Evolutionary conservation across 352 stramenopile species (phyloP), one percentile per base, ranked within the genome.

Genomic region (Globisporangium emineosum): DNA sequence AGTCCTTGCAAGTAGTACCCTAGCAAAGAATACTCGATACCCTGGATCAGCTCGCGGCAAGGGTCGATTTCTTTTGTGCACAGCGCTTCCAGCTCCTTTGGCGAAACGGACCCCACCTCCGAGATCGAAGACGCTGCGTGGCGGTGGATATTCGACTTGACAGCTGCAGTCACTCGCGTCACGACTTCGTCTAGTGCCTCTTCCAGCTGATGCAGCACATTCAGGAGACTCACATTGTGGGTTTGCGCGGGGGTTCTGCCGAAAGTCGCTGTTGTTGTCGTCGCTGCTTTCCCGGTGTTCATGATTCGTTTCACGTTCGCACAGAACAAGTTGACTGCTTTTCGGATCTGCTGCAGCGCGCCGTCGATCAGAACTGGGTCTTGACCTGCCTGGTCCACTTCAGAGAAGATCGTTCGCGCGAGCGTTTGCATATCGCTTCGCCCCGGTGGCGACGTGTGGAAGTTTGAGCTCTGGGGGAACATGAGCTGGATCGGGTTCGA

Each of bases 361-460:
- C 76, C 79, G 43, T 86, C 69, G 0, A 91, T 32, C 47, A 93
- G 62, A 42, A 87, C 77, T 0, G 68, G 65, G 52, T 96, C 87
- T 27, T 79, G 67, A 0, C 79, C 83, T 8, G 72, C 83, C 9
- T 83, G 78, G 23, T 96, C 86, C 13, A 96, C 45, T 56, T 94
- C 83, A 0, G 73, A 70, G 30, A 85, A 79, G 37, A 96, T 86
- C 19, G 85, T 89, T 29, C 83, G 82, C 19, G 83, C 81, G 3
- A 96, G 69, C 10, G 84, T 92, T 64, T 90, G 82, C 79, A 94
- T 94, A 30, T 96, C 87, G 43, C 79, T 93, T 13, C 86, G 79
- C 27, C 83, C 87, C 12, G 87, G 87, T 8, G 86, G 83, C 27
- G 86, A 93, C 50, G 84, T 75, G 67, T 96, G 87, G 67, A 93